A percentile compares a stretch with the other conserved stretches of the same genome.
Evolutionary conservation across 805 yeast genomes (phyloP).

Genomic region (Zygosaccharomyces gambellarensis): DNA sequence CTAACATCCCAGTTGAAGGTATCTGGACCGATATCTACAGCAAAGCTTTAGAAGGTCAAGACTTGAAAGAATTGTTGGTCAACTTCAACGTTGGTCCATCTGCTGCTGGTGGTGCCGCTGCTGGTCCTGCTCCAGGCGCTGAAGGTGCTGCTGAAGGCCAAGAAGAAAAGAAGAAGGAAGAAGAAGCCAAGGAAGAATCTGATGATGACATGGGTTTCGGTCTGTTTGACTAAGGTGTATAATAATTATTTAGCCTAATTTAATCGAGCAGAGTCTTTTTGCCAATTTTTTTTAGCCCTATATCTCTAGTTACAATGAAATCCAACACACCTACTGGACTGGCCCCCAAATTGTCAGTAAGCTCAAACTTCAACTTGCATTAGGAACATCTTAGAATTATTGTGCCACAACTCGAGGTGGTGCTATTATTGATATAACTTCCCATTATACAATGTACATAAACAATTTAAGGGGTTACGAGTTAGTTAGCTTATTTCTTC

Average conservation of each 20-base stretch:
- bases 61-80: constrained; percentile 63
- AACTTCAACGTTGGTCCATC: constrained; percentile 52
- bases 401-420: constrained; percentile 1
- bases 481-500: constrained; percentile 68
- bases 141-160: constrained; percentile 52
- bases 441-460: constrained; percentile 35
- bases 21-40: constrained; percentile 82
- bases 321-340: too few species aligned
- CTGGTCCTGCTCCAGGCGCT: constrained; percentile 43
- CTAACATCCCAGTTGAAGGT: constrained; percentile 68
- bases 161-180: constrained; percentile 49
- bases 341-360: too few species aligned
- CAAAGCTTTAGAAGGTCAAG: constrained; percentile 76
- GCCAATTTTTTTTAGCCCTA: not conserved
- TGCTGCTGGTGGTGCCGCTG: constrained; percentile 38
- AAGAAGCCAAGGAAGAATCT: constrained; percentile 58
- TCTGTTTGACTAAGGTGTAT: constrained; percentile 66
- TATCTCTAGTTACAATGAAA: too few species aligned
- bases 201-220: constrained; percentile 90
- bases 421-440: constrained; percentile 21
- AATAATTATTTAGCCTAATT: constrained; percentile 4
- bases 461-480: constrained; percentile 11
- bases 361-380: too few species aligned
- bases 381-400: not conserved
- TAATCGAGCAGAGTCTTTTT: constrained; percentile 2